Conservation (phyloP, 495 filamentous ascomycete species). For the Cryomyces minteri region DNA sequence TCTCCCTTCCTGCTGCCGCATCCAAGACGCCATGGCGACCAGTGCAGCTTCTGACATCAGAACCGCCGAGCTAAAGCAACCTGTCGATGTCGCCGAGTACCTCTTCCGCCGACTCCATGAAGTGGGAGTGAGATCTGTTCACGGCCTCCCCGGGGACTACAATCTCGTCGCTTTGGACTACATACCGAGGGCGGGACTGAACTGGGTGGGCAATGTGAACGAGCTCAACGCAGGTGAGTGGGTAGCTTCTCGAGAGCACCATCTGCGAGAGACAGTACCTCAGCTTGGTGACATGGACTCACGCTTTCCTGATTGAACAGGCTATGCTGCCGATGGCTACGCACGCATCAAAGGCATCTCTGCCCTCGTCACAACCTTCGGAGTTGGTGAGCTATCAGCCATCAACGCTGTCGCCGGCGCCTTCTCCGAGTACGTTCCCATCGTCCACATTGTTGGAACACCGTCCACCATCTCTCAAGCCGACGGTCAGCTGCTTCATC, state of each 20-base stretch:
- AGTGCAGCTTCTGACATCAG: background rate
- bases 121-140: conserved; percentile 40
- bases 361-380: conserved; percentile 49
- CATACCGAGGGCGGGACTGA: conserved; percentile 34
- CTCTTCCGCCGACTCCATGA: conserved; percentile 44
- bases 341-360: conserved; percentile 46
- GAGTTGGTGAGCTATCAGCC: conserved; percentile 50
- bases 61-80: conserved; percentile 1
- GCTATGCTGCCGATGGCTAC: conserved; percentile 58
- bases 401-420: conserved; percentile 51
- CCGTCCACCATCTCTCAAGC: conserved; percentile 41
- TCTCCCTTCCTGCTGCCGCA: no score
- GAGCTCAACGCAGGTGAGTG: conserved; percentile 45
- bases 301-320: no score
- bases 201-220: conserved; percentile 54
- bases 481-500: conserved; percentile 60
- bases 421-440: conserved; percentile 45
- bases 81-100: conserved; percentile 20
- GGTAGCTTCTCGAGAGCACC: background rate
- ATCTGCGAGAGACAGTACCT: no score
- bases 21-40: no score
- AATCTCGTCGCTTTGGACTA: conserved; percentile 42
- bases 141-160: conserved; percentile 44
- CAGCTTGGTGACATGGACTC: no score
- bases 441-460: conserved; percentile 69